These are phyloP conservation scores for Suhomyces kilbournensis DNA, from an alignment of 805 yeast genomes.

Conservation along the genomic window DNA sequence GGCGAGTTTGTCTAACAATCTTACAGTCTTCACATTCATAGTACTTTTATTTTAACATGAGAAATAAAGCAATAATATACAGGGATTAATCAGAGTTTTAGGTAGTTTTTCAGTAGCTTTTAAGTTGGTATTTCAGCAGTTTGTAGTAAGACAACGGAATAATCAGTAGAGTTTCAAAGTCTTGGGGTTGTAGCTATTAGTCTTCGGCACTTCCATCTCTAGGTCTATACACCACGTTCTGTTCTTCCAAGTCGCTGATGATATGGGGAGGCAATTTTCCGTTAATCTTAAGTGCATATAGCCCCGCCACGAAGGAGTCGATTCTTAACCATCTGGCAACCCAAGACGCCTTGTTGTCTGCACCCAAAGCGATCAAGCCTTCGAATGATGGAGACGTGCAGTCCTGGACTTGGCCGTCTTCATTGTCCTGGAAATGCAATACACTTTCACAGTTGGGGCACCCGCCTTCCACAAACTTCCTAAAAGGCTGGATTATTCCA, in stretches of 20 bases:
- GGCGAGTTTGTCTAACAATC: neutral
- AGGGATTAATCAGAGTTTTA: neutral
- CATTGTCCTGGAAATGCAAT: slow-evolving; percentile 70
- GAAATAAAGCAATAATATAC: slow-evolving; percentile 4
- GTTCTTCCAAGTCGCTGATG: slow-evolving; percentile 64
- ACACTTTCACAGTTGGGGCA: slow-evolving; percentile 96
- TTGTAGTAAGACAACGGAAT: slow-evolving; percentile 44
- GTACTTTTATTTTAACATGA: slow-evolving; percentile 1
- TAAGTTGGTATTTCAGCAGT: neutral
- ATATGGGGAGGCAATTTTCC: slow-evolving; percentile 91
- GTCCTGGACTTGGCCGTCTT: slow-evolving; percentile 80
- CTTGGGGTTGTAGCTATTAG: slow-evolving; percentile 16
- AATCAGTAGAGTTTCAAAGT: no score
- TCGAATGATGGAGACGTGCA: slow-evolving; percentile 96
- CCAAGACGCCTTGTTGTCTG: slow-evolving; percentile 80
- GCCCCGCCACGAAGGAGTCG: slow-evolving; percentile 82
- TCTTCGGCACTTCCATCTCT: slow-evolving; percentile 87
- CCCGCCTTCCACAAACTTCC: slow-evolving; percentile 71
- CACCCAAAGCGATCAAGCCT: slow-evolving; percentile 88
- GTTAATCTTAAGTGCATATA: slow-evolving; percentile 89
- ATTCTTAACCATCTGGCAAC: slow-evolving; percentile 94
- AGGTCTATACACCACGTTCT: slow-evolving; percentile 85
- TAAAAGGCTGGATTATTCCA: slow-evolving; percentile 82
- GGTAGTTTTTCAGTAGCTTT: neutral
- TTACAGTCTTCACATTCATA: neutral